These are phyloP conservation scores for Serendipita sp. DNA, from an alignment of 768 basidiomycete species.

Conservation along the genomic window DNA sequence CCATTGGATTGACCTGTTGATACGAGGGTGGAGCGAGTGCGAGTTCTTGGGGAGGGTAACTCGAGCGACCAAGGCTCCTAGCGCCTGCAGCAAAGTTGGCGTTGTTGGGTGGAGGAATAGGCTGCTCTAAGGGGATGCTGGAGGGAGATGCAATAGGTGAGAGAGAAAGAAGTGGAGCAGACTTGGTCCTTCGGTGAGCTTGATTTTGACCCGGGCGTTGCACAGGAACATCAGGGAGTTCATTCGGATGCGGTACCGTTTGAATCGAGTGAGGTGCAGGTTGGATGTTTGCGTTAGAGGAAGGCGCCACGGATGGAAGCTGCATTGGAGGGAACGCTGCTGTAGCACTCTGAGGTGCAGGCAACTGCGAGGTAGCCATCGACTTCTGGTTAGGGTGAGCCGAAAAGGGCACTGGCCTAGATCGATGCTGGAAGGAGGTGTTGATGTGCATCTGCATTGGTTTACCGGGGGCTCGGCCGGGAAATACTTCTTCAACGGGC, in stretches of 20 bases:
- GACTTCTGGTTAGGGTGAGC: constrained; percentile 2
- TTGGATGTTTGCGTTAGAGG: not conserved
- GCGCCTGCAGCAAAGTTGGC: not conserved
- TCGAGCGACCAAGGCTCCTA: not conserved
- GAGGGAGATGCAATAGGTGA: not conserved
- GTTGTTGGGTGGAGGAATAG: not conserved
- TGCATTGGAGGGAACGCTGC: constrained; percentile 5
- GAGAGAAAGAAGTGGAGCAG: not conserved
- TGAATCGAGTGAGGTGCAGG: not conserved
- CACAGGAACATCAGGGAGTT: not conserved
- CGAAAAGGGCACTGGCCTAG: not conserved
- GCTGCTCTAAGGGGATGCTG: not conserved
- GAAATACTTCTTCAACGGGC: not conserved
- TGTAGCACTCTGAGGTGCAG: constrained; percentile 4
- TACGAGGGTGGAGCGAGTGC: not conserved
- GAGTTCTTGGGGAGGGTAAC: not conserved
- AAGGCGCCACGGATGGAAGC: not conserved
- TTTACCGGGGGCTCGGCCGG: not conserved
- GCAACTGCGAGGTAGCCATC: not conserved
- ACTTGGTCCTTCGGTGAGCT: not conserved
- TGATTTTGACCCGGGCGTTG: not conserved
- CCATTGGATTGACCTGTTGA: not conserved
- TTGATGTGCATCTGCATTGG: constrained; percentile 4
- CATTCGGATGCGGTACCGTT: not conserved
- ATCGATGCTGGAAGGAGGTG: not conserved